A percentile compares a stretch with the other conserved stretches of the same genome.
These are phyloP conservation scores for Scopulariopsis brevicaulis DNA, from an alignment of 2,329 filamentous ascomycete genomes.

Conservation along the genomic window DNA sequence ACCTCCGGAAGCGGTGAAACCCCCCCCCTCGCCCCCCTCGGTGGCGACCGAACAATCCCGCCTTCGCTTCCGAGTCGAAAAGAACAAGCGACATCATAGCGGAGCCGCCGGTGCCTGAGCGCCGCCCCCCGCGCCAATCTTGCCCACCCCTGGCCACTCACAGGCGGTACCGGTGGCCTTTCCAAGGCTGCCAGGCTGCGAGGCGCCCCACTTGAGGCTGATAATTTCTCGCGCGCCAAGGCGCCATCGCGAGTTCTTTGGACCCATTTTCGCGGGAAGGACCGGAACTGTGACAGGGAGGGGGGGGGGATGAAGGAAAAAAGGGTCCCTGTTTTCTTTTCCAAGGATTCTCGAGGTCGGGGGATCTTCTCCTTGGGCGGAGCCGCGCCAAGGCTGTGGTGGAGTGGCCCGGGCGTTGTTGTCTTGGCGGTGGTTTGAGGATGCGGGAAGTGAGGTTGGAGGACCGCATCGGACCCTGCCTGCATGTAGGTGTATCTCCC, in stretches of 20 bases:
- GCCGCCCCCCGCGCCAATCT: too few species aligned
- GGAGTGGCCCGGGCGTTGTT: not conserved
- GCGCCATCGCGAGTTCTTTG: too few species aligned
- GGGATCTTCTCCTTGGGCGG: not conserved
- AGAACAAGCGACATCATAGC: not conserved
- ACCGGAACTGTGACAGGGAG: constrained; percentile 1
- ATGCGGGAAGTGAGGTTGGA: too few species aligned
- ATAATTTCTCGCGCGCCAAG: too few species aligned
- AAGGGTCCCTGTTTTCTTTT: not conserved
- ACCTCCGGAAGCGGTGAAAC: too few species aligned
- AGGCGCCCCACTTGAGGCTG: too few species aligned
- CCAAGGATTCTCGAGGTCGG: not conserved
- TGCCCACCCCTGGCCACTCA: too few species aligned
- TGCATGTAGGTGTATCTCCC: too few species aligned
- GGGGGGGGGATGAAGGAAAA: not conserved
- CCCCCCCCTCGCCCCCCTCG: not conserved
- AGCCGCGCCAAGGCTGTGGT: not conserved
- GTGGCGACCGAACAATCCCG: not conserved
- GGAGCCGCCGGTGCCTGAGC: not conserved
- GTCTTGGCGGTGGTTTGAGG: not conserved
- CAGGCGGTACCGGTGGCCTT: too few species aligned
- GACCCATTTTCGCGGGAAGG: not conserved
- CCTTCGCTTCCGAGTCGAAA: not conserved
- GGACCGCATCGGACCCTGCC: too few species aligned
- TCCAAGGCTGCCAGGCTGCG: too few species aligned